Percentiles rank a stretch among this genome's conserved stretches.
Conservation (phyloP, 2,329 filamentous ascomycete species). For the Metarhizium guizhouense region DNA sequence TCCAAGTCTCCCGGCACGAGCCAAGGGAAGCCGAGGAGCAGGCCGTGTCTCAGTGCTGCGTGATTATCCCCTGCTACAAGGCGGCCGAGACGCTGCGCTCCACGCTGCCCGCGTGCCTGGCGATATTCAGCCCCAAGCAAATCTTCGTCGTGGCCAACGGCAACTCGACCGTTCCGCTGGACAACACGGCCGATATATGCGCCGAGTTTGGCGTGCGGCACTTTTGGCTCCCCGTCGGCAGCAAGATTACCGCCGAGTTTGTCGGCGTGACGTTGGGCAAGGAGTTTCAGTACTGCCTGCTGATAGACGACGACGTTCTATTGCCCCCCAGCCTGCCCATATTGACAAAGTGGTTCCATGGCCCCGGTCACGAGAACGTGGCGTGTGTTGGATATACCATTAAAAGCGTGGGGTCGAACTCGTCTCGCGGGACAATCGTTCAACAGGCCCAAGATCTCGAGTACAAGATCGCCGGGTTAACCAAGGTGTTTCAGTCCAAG, state of each 20-base stretch:
- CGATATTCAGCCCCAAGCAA: background rate
- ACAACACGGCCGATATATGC: background rate
- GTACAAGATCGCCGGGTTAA: background rate
- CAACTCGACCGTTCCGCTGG: slow-evolving; percentile 30
- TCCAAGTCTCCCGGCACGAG: background rate
- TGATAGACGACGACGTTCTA: background rate
- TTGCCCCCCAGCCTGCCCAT: background rate
- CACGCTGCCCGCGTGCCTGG: background rate
- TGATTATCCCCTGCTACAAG: background rate
- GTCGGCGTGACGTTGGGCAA: background rate
- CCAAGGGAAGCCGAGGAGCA: background rate
- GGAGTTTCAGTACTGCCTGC: background rate
- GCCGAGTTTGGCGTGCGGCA: background rate
- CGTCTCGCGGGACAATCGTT: background rate
- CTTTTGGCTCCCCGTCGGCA: background rate
- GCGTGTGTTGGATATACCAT: background rate
- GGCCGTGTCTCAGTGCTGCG: background rate
- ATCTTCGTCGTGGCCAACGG: slow-evolving; percentile 34
- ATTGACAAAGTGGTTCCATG: background rate
- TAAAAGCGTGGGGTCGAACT: background rate
- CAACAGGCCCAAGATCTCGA: background rate
- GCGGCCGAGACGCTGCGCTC: background rate
- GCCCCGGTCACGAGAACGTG: background rate
- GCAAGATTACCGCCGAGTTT: background rate
- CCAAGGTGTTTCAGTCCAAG: background rate